A percentile compares a stretch with the other conserved stretches of the same genome.
Conservation (phyloP, 768 basidiomycete genomes). For the Gloeophyllum trabeum region DNA sequence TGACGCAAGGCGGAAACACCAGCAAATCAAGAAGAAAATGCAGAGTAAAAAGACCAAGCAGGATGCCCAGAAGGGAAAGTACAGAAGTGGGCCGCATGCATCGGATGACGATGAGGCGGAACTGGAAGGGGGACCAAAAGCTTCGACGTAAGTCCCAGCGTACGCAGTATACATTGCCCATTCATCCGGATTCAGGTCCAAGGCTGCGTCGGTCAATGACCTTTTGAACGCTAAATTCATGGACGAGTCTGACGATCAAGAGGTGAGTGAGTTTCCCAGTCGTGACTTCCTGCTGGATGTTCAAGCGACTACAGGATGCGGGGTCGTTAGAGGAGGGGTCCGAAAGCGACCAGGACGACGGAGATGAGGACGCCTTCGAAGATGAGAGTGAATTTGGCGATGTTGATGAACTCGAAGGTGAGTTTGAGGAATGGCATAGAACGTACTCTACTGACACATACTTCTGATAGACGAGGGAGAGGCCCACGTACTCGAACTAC, state of each 20-base stretch:
- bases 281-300: slow-evolving; percentile 1
- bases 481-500: slow-evolving; percentile 70
- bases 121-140: slow-evolving; percentile 12
- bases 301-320: slow-evolving; percentile 16
- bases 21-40: slow-evolving; percentile 62
- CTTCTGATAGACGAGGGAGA: slow-evolving; percentile 49
- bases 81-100: slow-evolving; percentile 13
- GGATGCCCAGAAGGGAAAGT: slow-evolving; percentile 10
- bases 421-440: background rate
- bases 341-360: slow-evolving; percentile 25
- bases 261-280: slow-evolving; percentile 13
- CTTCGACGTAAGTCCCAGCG: slow-evolving; percentile 3
- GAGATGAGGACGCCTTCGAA: slow-evolving; percentile 27
- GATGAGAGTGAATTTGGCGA: slow-evolving; percentile 66
- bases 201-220: slow-evolving; percentile 66
- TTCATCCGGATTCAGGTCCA: slow-evolving; percentile 19
- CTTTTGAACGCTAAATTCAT: slow-evolving; percentile 66
- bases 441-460: background rate
- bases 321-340: slow-evolving; percentile 29
- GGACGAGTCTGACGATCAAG: slow-evolving; percentile 45
- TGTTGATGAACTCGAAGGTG: slow-evolving; percentile 69
- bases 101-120: slow-evolving; percentile 16
- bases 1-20: slow-evolving; percentile 69
- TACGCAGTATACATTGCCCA: slow-evolving; percentile 1
- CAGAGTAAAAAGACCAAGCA: slow-evolving; percentile 37